Base-by-base conservation (phyloP, 305 asterid genomes). In the Fraxinus sp. region DNA sequence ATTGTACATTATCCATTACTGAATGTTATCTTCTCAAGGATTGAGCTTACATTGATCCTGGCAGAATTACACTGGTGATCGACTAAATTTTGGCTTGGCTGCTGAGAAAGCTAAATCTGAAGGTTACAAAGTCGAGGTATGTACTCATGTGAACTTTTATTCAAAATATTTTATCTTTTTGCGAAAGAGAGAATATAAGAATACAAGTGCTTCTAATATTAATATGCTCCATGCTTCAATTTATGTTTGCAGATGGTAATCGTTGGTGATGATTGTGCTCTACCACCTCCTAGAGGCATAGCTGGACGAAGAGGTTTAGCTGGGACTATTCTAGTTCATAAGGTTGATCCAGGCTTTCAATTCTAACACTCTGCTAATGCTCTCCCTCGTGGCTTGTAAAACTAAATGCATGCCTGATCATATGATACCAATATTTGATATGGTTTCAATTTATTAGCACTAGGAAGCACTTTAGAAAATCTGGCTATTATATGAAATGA, bases 251-350 rank as follows among this genome's bases (percentile, higher is more conserved):
- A 96, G 99, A 93, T 94, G 99, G 99, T 96, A 70, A 96, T 94
- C 82, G 96, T 96, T 85, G 99, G 97, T 71, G 99, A 96, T 89
- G 99, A 96, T 83, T 96, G 99, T 87, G 98, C 98, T 84, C 87
- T 96, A 83, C 99, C 98, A 84, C 98, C 98, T 82, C 98, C 99
- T 18, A 89, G 99, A 89, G 99, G 99, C 88, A 91, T 96, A 85
- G 97, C 95, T 90, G 99, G 99, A 83, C 89, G 99, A 91, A 93
- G 99, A 89, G 99, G 98, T 88, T 90, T 96, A 87, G 99, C 99
- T 81, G 99, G 98, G 86, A 93, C 98, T 41, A 84, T 96, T 90
- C 94, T 96, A 78, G 97, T 96, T 85, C 94, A 94, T 84, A 96
- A 96, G 98, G 99, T 96, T 83, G 86, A 78, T 84, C 83, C 46